Percentiles rank a stretch among this genome's conserved stretches.
Evolutionary conservation across 495 filamentous ascomycete species (phyloP).

Genomic region (Aspergillus biplanus): DNA sequence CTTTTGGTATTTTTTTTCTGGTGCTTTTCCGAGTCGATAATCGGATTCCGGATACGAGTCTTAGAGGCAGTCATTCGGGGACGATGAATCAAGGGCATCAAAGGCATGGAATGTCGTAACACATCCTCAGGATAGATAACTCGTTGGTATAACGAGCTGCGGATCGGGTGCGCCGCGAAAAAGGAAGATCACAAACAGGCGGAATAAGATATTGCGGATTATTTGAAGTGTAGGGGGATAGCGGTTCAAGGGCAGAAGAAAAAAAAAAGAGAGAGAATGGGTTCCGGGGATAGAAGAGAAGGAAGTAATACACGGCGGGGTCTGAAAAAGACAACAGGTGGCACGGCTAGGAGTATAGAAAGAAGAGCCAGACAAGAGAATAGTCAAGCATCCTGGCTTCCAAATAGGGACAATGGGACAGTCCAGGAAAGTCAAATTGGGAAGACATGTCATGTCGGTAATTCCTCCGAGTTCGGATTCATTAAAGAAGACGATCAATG

Average conservation of each 20-base stretch:
- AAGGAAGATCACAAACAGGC: constrained; percentile 23
- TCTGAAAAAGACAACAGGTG: constrained; percentile 3
- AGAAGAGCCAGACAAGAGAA: constrained; percentile 6
- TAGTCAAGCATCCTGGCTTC: constrained; percentile 1
- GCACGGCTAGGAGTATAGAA: constrained; percentile 2
- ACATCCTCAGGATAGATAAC: constrained; percentile 19
- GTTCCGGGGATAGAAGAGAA: constrained; percentile 17
- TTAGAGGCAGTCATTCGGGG: constrained; percentile 19
- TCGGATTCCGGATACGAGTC: constrained; percentile 18
- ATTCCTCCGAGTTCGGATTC: constrained; percentile 26
- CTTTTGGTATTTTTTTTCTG: constrained; percentile 1
- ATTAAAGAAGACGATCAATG: constrained; percentile 25
- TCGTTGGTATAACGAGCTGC: constrained; percentile 11
- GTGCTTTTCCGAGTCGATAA: background rate
- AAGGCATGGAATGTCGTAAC: constrained; percentile 18
- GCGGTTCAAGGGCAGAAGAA: constrained; percentile 3
- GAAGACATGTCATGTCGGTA: constrained; percentile 20
- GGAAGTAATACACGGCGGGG: constrained; percentile 6
- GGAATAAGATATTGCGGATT: constrained; percentile 22
- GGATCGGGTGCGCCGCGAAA: constrained; percentile 17
- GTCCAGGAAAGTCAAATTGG: constrained; percentile 5
- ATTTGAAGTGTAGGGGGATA: background rate
- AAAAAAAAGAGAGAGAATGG: background rate
- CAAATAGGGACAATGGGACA: background rate
- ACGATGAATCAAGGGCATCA: constrained; percentile 20